phyloP scores from a whole-genome alignment of 352 stramenopile genomes.

The Pythium phragmitis region DNA sequence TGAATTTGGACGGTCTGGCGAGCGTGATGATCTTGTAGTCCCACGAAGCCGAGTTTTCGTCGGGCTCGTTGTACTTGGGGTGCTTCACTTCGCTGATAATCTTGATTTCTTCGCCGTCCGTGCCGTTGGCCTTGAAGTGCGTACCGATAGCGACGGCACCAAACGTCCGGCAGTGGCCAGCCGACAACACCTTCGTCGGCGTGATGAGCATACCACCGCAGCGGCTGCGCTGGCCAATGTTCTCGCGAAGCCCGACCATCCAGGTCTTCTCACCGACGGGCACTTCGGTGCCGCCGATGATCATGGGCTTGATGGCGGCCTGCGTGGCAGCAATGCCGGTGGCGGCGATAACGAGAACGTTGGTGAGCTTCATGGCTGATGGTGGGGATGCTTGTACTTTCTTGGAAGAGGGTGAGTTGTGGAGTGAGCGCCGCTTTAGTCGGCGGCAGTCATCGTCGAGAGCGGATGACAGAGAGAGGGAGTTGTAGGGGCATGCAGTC shows the following conservation, averaged over 20 bases:
- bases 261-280: conserved; percentile 20
- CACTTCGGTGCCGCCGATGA: conserved; percentile 20
- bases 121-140: conserved; percentile 24
- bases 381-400: too few relatives aligned
- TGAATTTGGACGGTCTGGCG: conserved; percentile 3
- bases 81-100: conserved; percentile 18
- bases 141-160: conserved; percentile 17
- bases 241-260: conserved; percentile 17
- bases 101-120: conserved; percentile 24
- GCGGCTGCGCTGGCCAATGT: conserved; percentile 1
- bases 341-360: conserved; percentile 11
- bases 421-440: too few relatives aligned
- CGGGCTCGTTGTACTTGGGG: conserved; percentile 13
- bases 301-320: conserved; percentile 13
- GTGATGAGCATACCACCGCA: conserved; percentile 33
- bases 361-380: conserved; percentile 7
- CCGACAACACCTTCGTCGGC: conserved; percentile 25
- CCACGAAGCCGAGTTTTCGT: conserved; percentile 2
- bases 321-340: conserved; percentile 2
- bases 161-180: conserved; percentile 23
- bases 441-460: too few relatives aligned
- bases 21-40: conserved; percentile 29
- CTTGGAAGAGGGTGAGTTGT: too few relatives aligned
- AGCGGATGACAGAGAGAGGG: too few relatives aligned
- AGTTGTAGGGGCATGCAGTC: too few relatives aligned